Percentiles rank a stretch among this genome's conserved stretches.
These are phyloP conservation scores for Primulina eburnea DNA, from an alignment of 257 asterid genomes.

Conservation along the genomic window DNA sequence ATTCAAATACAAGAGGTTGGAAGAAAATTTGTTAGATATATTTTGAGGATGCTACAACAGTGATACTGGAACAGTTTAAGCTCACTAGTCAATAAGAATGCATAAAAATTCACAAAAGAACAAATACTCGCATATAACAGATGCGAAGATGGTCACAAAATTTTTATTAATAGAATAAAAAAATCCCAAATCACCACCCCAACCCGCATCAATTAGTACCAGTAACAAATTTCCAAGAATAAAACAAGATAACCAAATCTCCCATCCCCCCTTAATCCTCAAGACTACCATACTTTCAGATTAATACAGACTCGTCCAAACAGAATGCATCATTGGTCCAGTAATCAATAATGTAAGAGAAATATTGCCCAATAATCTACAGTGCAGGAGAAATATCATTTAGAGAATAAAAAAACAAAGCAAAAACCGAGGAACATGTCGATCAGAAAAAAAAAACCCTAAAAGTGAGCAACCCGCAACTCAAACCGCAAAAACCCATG, in stretches of 20 bases:
- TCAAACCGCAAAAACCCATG: background rate
- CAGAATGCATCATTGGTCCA: background rate
- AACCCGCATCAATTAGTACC: background rate
- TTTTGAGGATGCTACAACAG: background rate
- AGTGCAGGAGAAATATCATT: background rate
- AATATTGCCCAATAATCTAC: background rate
- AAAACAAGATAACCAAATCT: conserved; percentile 6
- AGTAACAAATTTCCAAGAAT: background rate
- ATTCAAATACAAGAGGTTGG: background rate
- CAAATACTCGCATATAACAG: background rate
- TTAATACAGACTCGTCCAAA: background rate
- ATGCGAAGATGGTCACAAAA: background rate
- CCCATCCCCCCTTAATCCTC: conserved; percentile 8
- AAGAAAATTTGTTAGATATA: background rate
- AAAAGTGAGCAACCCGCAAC: conserved; percentile 14
- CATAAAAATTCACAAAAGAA: background rate
- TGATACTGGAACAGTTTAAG: background rate
- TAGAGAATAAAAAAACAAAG: background rate
- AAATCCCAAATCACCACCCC: background rate
- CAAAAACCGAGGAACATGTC: background rate
- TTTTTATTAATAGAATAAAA: background rate
- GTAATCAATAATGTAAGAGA: too few relatives aligned
- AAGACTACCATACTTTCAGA: conserved; percentile 7
- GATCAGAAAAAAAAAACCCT: conserved; percentile 28
- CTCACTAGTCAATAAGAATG: background rate